Percentiles rank a stretch among this genome's conserved stretches.
Conservation (phyloP, 1,139 yeast genomes). For the Yamadazyma diospyri region DNA sequence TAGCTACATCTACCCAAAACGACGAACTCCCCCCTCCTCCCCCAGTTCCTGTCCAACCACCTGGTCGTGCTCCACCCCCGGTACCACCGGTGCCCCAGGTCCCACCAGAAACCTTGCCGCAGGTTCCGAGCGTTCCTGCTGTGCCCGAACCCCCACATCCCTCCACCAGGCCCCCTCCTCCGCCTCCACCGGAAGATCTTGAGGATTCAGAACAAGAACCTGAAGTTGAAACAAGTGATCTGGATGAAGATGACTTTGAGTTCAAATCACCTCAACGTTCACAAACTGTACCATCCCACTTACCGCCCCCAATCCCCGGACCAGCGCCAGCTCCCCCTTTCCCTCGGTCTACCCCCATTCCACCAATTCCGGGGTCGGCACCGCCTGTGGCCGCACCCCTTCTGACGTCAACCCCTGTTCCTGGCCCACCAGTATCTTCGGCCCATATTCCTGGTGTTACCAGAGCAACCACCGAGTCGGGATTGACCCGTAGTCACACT, state of each 20-base stretch:
- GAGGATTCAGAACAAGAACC: constrained; percentile 3
- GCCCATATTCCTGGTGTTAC: constrained; percentile 8
- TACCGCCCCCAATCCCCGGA: constrained; percentile 11
- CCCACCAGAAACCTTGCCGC: too few relatives aligned
- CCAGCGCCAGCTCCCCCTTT: constrained; percentile 11
- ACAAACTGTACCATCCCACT: constrained; percentile 10
- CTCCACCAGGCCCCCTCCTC: constrained; percentile 12
- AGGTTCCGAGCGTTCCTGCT: constrained; percentile 8
- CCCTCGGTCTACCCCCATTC: constrained; percentile 13
- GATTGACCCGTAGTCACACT: constrained; percentile 19
- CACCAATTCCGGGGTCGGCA: constrained; percentile 12
- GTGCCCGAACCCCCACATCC: constrained; percentile 5
- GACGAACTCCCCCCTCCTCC: constrained; percentile 9
- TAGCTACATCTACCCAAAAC: constrained; percentile 6
- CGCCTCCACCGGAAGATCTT: constrained; percentile 6
- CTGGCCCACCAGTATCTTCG: constrained; percentile 11
- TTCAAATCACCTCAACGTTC: constrained; percentile 12
- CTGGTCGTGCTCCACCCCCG: background rate
- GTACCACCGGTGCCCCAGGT: constrained; percentile 11
- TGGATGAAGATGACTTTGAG: constrained; percentile 13
- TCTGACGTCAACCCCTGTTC: constrained; percentile 13
- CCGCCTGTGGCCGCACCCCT: constrained; percentile 10
- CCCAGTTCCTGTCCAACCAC: constrained; percentile 10
- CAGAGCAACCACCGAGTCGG: constrained; percentile 22
- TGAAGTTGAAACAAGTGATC: constrained; percentile 5